Conservation (phyloP, 1,284 basidiomycete species). For the Mixia osmundae region DNA sequence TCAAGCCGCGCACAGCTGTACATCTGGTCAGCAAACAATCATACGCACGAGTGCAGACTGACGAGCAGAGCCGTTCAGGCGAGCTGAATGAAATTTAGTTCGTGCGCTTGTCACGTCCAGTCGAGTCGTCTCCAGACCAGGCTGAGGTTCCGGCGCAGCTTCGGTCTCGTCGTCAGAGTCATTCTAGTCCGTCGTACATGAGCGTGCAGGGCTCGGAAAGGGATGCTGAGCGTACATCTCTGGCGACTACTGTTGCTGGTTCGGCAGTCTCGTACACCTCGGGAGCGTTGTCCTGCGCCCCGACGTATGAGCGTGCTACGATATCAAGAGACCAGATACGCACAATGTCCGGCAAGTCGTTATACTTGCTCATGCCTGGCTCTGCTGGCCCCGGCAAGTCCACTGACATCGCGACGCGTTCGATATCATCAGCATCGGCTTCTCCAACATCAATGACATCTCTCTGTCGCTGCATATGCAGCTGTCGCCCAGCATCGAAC, state of each 20-base stretch:
- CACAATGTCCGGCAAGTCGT: neutral
- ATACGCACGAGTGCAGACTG: neutral
- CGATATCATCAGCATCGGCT: too few relatives aligned
- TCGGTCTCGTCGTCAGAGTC: neutral
- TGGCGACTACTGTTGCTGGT: neutral
- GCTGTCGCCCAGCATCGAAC: too few relatives aligned
- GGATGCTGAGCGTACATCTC: neutral
- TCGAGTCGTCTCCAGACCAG: neutral
- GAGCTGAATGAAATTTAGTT: neutral
- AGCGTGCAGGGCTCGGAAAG: neutral
- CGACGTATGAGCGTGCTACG: too few relatives aligned
- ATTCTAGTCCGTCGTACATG: neutral
- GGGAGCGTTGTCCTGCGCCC: too few relatives aligned
- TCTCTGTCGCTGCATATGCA: too few relatives aligned
- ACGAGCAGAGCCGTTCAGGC: neutral
- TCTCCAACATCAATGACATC: too few relatives aligned
- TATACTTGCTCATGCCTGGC: neutral
- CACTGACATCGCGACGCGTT: too few relatives aligned
- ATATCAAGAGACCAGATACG: too few relatives aligned
- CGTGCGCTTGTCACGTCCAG: neutral
- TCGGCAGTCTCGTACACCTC: conserved; percentile 2
- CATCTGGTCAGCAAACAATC: neutral
- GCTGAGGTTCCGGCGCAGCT: neutral
- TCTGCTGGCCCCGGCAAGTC: too few relatives aligned
- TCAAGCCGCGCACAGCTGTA: neutral